A percentile compares a stretch with the other conserved stretches of the same genome.
Conservation (phyloP, 164 flowering plant genomes). For the Aristolochia contorta region DNA sequence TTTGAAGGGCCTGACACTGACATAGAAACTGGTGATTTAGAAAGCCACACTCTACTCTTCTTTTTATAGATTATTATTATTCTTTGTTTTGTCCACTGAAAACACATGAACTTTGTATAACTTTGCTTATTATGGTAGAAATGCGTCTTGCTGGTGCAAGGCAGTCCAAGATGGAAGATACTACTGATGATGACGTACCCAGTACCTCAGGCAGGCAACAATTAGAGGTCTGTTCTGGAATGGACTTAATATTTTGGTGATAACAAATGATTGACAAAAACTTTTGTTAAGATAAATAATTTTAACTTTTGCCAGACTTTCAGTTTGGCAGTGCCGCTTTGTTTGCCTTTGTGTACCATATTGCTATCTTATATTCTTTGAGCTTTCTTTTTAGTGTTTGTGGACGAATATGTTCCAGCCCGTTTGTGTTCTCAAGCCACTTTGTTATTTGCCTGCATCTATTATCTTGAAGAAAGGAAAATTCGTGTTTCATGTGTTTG, state of each 20-base stretch:
- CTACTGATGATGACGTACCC: constrained; percentile 69
- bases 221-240: constrained; percentile 28
- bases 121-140: constrained; percentile 33
- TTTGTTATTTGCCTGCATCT: no score
- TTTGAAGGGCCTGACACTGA: constrained; percentile 98
- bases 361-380: no score
- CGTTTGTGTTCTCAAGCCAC: no score
- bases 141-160: constrained; percentile 68
- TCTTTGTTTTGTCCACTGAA: not conserved
- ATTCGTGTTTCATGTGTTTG: no score
- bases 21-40: constrained; percentile 69
- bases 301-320: no score
- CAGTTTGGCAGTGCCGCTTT: no score
- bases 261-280: no score
- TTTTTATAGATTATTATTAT: not conserved
- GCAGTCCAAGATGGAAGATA: constrained; percentile 50
- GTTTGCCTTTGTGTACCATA: no score
- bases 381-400: no score
- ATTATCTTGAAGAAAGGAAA: no score
- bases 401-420: no score
- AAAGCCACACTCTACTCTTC: not conserved
- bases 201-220: constrained; percentile 81
- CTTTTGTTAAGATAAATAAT: no score
- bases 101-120: not conserved
- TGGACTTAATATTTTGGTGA: constrained; percentile 1